Percentiles rank a stretch among this genome's conserved stretches.
phyloP scores from a whole-genome alignment of 2,329 filamentous ascomycete species.

The Penicillium sp. region DNA sequence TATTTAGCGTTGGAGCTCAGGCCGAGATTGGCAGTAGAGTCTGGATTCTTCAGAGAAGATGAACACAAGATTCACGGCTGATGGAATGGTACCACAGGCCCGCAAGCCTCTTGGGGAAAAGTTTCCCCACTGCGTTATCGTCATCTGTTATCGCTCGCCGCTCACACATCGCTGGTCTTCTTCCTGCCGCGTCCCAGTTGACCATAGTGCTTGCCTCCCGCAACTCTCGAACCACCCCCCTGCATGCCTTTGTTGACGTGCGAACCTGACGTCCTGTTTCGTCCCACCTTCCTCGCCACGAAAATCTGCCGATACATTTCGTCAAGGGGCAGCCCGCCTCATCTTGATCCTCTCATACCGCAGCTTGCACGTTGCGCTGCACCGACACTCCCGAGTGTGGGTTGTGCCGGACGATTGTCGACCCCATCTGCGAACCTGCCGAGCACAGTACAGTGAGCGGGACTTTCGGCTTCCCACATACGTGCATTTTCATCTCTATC shows the following conservation, averaged over 20 bases:
- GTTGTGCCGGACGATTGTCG: slow-evolving; percentile 12
- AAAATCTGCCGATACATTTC: neutral
- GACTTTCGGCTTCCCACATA: slow-evolving; percentile 6
- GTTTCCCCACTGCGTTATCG: slow-evolving; percentile 17
- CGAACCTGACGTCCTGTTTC: slow-evolving; percentile 2
- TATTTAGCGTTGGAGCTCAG: too few species aligned
- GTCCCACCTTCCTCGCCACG: neutral
- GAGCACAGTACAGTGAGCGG: slow-evolving; percentile 8
- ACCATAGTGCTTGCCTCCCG: slow-evolving; percentile 3
- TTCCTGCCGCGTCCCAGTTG: slow-evolving; percentile 3
- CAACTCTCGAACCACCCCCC: neutral
- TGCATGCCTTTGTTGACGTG: too few species aligned
- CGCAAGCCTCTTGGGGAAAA: slow-evolving; percentile 5
- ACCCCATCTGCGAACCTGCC: slow-evolving; percentile 10
- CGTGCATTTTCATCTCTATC: neutral
- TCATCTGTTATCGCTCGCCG: slow-evolving; percentile 3
- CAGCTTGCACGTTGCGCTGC: neutral
- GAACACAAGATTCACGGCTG: neutral
- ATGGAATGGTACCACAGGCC: neutral
- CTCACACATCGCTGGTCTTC: slow-evolving; percentile 1
- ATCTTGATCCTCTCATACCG: neutral
- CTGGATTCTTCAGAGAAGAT: too few species aligned
- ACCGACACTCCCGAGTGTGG: slow-evolving; percentile 5
- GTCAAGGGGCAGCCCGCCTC: too few species aligned
- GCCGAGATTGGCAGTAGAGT: too few species aligned